Evolutionary conservation across 768 basidiomycete species (phyloP).

Genomic region (Suillus discolor): DNA sequence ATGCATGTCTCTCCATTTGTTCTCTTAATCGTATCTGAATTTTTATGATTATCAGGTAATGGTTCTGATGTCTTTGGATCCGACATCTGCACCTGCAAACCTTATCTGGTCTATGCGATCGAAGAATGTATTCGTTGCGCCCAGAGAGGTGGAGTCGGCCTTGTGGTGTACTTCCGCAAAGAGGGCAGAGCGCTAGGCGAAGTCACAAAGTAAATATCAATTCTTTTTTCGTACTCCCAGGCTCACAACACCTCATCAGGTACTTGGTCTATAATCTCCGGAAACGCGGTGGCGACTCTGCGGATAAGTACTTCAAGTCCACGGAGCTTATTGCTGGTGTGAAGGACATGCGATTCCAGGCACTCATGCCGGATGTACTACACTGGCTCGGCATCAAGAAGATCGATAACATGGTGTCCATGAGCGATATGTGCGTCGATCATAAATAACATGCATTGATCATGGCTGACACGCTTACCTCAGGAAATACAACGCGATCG

Average conservation of each 20-base stretch:
- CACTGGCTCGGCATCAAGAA: constrained; percentile 94
- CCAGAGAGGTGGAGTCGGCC: constrained; percentile 85
- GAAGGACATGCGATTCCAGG: constrained; percentile 94
- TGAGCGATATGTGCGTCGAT: constrained; percentile 75
- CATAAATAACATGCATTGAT: constrained; percentile 4
- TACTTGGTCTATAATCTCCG: constrained; percentile 96
- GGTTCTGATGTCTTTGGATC: constrained; percentile 97
- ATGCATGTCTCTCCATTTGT: constrained; percentile 50
- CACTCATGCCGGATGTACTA: constrained; percentile 93
- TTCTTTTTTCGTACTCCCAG: constrained; percentile 1
- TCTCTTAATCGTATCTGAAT: not conserved
- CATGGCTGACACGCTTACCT: constrained; percentile 8
- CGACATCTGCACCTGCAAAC: constrained; percentile 91
- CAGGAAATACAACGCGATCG: constrained; percentile 95
- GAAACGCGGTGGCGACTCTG: constrained; percentile 91
- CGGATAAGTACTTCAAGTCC: constrained; percentile 91
- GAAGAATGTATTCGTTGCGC: constrained; percentile 88
- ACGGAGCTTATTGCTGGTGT: constrained; percentile 95
- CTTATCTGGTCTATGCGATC: constrained; percentile 90
- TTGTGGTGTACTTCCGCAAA: constrained; percentile 93
- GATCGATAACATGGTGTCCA: constrained; percentile 87
- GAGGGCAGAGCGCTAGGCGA: constrained; percentile 93
- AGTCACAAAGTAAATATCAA: constrained; percentile 74
- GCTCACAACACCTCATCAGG: constrained; percentile 36
- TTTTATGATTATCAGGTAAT: constrained; percentile 55